Evolutionary conservation across 2,329 filamentous ascomycete genomes (phyloP), one percentile per base, ranked within the genome.

Genomic region (Calycina marina): DNA sequence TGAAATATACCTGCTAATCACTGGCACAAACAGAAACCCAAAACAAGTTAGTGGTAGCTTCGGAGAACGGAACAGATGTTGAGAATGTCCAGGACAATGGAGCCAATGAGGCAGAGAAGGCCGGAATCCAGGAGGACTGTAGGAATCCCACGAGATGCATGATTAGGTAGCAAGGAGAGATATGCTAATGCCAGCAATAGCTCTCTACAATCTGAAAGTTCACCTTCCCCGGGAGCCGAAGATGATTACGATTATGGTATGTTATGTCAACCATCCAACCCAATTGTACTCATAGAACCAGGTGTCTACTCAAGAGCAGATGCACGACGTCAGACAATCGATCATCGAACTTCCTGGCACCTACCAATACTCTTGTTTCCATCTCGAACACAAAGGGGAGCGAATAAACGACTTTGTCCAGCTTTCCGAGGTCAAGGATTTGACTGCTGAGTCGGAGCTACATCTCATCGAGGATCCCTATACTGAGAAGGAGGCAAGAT

Each of bases 331-430:
- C 48, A 82, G 90, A 45, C 90, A 96, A 60, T 88, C 86, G 40
- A 81, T 98, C 54, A 85, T 94, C 60, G 90, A 98, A 59, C 69
- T 85, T 30, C 90, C 90, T 4, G 69, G 78, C 38, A 92, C 88
- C 31, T 90, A 94, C 61, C 85, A 93, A 58, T 94, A 94, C 63
- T 93, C 90, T 32, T 98, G 90, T 66, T 98, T 98, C 64, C 90
- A 98, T 60, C 75, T 98, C 49, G 86, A 96, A 61, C 77, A 86
- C 61, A 77, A 82, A 38, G 83, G 84, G 45, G 65, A 81, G 58
- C 79, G 81, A 43, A 78, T 98, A 67, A 96, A 96, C 57, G 90
- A 98, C 58, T 96, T 90, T 49, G 71, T 92, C 38, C 79, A 92
- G 55, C 70, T 98, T 40, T 85, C 83, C 34, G 88, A 98, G 53